phyloP scores from a whole-genome alignment of 1,284 basidiomycete genomes.

The Pascua guehoae region DNA sequence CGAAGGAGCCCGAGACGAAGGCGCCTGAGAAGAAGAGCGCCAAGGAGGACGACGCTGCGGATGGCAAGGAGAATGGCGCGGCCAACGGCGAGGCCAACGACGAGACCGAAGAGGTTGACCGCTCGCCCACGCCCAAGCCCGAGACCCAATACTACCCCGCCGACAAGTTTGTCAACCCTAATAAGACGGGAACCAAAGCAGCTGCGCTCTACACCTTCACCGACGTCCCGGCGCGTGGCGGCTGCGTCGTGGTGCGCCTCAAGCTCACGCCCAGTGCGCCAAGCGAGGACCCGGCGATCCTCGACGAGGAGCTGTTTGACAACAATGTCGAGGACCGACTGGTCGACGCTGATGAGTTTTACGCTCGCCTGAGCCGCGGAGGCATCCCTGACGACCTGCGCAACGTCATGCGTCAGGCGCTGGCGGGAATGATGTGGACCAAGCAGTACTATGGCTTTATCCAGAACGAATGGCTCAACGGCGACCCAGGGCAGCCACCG shows the following conservation, averaged over 20 bases:
- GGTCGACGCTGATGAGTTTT: slow-evolving; percentile 94
- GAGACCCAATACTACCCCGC: slow-evolving; percentile 13
- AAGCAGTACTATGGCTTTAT: slow-evolving; percentile 97
- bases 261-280: slow-evolving; percentile 80
- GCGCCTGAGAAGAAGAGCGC: slow-evolving; percentile 24
- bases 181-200: slow-evolving; percentile 83
- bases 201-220: slow-evolving; percentile 86
- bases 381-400: slow-evolving; percentile 86
- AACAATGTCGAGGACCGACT: slow-evolving; percentile 81
- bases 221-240: slow-evolving; percentile 82
- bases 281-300: slow-evolving; percentile 70
- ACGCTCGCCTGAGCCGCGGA: slow-evolving; percentile 70
- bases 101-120: slow-evolving; percentile 51
- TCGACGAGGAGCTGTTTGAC: slow-evolving; percentile 89
- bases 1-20: slow-evolving; percentile 31
- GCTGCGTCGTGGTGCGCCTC: slow-evolving; percentile 90
- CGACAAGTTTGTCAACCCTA: slow-evolving; percentile 72
- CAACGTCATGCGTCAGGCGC: slow-evolving; percentile 95
- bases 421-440: slow-evolving; percentile 98
- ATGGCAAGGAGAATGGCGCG: slow-evolving; percentile 12
- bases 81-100: slow-evolving; percentile 60
- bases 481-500: slow-evolving; percentile 89
- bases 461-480: slow-evolving; percentile 92
- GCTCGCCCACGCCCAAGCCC: not conserved
- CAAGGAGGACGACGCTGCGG: slow-evolving; percentile 13